Conservation (phyloP, 2,329 filamentous ascomycete genomes). For the Sclerotinia trifoliorum region DNA sequence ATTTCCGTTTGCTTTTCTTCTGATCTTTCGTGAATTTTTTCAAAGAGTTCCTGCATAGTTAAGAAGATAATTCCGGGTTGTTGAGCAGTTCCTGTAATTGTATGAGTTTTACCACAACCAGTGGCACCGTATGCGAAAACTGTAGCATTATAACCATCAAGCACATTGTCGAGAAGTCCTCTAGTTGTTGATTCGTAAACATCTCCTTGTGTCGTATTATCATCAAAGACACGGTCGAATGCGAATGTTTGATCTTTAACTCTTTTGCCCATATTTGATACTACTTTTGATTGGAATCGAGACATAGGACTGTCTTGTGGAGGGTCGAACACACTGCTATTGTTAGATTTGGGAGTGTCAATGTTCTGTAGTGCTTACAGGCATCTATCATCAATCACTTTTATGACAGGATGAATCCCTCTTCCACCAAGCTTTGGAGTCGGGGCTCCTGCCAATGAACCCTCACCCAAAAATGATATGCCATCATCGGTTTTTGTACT, state of each 20-base stretch:
- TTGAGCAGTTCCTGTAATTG: conserved; percentile 87
- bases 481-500: conserved; percentile 68
- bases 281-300: conserved; percentile 77
- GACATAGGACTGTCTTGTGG: conserved; percentile 93
- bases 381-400: conserved; percentile 94
- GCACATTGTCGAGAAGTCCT: conserved; percentile 84
- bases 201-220: conserved; percentile 86
- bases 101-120: conserved; percentile 97
- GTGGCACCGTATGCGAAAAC: conserved; percentile 98
- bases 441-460: conserved; percentile 83
- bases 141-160: conserved; percentile 97
- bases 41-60: conserved; percentile 98
- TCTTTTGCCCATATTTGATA: conserved; percentile 77
- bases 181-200: conserved; percentile 94
- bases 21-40: conserved; percentile 84
- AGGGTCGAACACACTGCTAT: conserved; percentile 83
- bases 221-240: conserved; percentile 96
- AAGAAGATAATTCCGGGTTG: conserved; percentile 97
- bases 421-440: conserved; percentile 81
- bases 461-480: conserved; percentile 92
- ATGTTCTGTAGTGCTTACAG: conserved; percentile 53
- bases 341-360: not conserved
- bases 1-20: conserved; percentile 88
- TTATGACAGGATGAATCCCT: conserved; percentile 87
- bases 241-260: conserved; percentile 97